Evolutionary conservation across 2,329 filamentous ascomycete species (phyloP), one percentile per base, ranked within the genome.

Genomic region (Fusarium goolgardi): DNA sequence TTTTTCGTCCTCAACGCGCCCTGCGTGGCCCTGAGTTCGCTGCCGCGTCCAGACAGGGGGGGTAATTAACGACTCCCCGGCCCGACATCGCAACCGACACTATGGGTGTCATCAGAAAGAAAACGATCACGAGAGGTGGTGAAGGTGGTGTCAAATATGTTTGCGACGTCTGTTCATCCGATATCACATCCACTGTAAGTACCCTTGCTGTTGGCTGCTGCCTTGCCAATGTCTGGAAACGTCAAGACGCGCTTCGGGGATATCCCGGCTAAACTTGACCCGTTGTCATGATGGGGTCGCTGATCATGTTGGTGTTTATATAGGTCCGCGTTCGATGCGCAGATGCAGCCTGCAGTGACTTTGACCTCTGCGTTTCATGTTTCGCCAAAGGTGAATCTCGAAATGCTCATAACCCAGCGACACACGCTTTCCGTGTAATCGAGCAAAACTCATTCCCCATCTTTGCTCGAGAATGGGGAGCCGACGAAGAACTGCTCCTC

Each of bases 381-480:
- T 99, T 99, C 79, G 86, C 93, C 34, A 90, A 91, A 69, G 95
- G 93, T 67, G 88, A 93, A 73, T 85, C 87, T 45, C 93, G 92
- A 66, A 92, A 93, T 73, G 90, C 91, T 57, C 96, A 99, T 78
- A 90, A 96, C 70, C 95, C 96, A 10, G 86, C 89, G 7, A 92
- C 91, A 15, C 96, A 99, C 80, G 85, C 93, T 16, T 99, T 90
- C 78, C 91, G 93, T 67, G 96, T 99, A 34, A 97, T 99, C 70
- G 96, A 99, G 78, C 96, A 98, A 75, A 97, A 99, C 76, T 97
- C 95, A 0, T 97, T 99, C 50, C 96, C 96, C 1, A 98, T 99
- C 60, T 99, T 97, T 75, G 91, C 94, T 70, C 87, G 88, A 59
- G 94, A 97, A 75, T 99, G 96, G 96, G 96, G 96, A 53, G 96